These are phyloP conservation scores for Aureobasidium zeae DNA, from an alignment of 2,329 filamentous ascomycete genomes.

Conservation along the genomic window DNA sequence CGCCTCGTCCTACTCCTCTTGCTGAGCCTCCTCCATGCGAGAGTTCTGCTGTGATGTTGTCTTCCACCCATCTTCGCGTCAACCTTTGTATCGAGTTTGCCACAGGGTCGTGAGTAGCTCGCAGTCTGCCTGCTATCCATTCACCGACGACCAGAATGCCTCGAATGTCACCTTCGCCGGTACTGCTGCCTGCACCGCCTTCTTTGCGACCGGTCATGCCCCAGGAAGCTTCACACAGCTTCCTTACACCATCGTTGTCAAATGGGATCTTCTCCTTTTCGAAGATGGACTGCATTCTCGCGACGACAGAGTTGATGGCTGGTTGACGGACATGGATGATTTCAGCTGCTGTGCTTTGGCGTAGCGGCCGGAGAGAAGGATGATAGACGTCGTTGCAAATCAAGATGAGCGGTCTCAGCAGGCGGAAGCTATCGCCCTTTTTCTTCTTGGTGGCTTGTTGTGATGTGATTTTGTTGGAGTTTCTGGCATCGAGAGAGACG, in stretches of 20 bases:
- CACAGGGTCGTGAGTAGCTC: conserved; percentile 25
- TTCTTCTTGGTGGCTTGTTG: conserved; percentile 46
- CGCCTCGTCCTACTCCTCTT: conserved; percentile 62
- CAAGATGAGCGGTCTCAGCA: conserved; percentile 79
- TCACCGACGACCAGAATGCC: conserved; percentile 80
- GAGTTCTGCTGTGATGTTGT: conserved; percentile 58
- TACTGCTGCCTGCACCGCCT: conserved; percentile 42
- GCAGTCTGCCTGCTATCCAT: conserved; percentile 69
- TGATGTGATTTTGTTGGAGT: conserved; percentile 37
- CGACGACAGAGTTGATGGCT: conserved; percentile 73
- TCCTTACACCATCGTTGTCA: conserved; percentile 80
- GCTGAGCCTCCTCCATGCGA: conserved; percentile 62
- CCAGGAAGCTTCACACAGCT: conserved; percentile 75
- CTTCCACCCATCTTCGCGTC: conserved; percentile 68
- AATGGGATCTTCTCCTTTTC: conserved; percentile 80
- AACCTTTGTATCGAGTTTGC: conserved; percentile 38
- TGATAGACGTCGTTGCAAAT: conserved; percentile 98
- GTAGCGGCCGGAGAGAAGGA: conserved; percentile 71
- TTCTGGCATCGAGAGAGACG: conserved; percentile 76
- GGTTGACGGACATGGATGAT: conserved; percentile 88
- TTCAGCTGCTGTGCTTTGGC: conserved; percentile 78
- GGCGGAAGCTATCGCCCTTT: conserved; percentile 76
- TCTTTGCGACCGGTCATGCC: conserved; percentile 66
- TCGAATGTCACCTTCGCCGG: conserved; percentile 65
- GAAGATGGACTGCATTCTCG: conserved; percentile 73